Evolutionary conservation across 345 rosid species (phyloP).

Genomic region (Eucalyptus pauciflora): DNA sequence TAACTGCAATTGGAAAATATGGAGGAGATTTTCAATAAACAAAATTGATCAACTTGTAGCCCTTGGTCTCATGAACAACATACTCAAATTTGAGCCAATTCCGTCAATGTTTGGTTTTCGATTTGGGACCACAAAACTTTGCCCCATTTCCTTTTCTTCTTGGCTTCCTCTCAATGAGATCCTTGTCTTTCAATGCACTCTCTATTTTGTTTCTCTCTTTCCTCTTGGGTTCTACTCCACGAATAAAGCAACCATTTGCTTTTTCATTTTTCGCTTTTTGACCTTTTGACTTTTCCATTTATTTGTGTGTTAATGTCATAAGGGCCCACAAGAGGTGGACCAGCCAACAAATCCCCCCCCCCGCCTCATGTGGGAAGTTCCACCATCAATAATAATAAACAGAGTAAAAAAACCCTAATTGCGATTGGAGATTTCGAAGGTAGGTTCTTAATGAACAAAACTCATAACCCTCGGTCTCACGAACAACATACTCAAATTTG

Average conservation of each 20-base stretch:
- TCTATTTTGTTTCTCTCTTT: not conserved
- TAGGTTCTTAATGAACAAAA: too few relatives aligned
- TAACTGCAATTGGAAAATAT: not conserved
- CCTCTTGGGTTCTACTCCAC: not conserved
- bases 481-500: too few relatives aligned
- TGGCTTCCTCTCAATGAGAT: not conserved
- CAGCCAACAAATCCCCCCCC: too few relatives aligned
- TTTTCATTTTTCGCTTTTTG: not conserved
- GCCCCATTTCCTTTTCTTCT: not conserved
- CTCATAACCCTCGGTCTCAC: too few relatives aligned
- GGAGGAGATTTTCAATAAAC: not conserved
- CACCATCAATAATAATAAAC: too few relatives aligned
- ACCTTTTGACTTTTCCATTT: not conserved
- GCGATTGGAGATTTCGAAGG: too few relatives aligned
- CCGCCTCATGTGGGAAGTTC: too few relatives aligned
- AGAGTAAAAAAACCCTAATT: too few relatives aligned
- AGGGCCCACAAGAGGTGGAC: too few relatives aligned
- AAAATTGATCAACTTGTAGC: accelerated
- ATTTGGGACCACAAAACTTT: not conserved
- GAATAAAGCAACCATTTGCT: not conserved
- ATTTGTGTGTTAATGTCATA: too few relatives aligned
- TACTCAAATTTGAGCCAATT: not conserved
- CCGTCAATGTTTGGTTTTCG: not conserved
- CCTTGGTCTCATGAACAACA: not conserved
- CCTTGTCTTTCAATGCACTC: not conserved